These are phyloP conservation scores for Globisporangium sylvaticum DNA, from an alignment of 352 stramenopile species.

Conservation along the genomic window DNA sequence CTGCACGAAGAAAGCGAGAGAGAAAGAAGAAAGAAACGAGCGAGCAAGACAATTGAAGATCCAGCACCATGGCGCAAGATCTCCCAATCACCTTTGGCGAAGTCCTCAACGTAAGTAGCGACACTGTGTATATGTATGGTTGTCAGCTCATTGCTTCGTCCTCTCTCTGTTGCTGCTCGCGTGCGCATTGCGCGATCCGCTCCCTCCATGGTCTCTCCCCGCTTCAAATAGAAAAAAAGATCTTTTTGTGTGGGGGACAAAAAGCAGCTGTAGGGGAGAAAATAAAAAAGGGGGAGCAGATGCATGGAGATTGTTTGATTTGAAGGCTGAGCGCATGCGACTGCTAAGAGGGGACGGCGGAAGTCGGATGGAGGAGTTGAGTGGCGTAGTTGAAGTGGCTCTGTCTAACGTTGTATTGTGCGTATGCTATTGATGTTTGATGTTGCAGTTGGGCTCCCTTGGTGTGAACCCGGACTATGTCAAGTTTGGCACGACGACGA, in stretches of 20 bases:
- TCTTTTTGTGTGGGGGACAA: constrained; percentile 1
- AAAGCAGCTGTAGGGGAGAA: constrained; percentile 11
- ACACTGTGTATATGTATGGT: neutral
- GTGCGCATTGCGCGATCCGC: neutral
- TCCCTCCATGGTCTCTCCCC: neutral
- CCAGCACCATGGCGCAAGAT: constrained; percentile 74
- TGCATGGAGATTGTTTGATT: neutral
- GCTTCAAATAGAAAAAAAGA: constrained; percentile 8
- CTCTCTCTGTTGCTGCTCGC: neutral
- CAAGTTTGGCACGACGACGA: constrained; percentile 92
- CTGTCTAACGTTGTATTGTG: constrained; percentile 14
- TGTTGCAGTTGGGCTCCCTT: constrained; percentile 70
- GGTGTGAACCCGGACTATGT: constrained; percentile 90
- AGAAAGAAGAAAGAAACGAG: constrained; percentile 7
- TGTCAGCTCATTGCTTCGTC: neutral
- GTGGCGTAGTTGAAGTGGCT: neutral
- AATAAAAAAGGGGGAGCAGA: constrained; percentile 11
- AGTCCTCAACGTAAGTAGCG: constrained; percentile 84
- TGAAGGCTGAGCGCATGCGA: neutral
- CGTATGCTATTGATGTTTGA: neutral
- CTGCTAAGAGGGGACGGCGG: neutral
- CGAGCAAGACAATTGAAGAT: constrained; percentile 11
- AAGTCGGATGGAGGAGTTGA: neutral
- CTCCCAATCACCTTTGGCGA: constrained; percentile 88
- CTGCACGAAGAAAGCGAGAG: constrained; percentile 1